A percentile compares a stretch with the other conserved stretches of the same genome.
Evolutionary conservation across 169 alveolate genomes (phyloP).

Genomic region (Eimeria brunetti): DNA sequence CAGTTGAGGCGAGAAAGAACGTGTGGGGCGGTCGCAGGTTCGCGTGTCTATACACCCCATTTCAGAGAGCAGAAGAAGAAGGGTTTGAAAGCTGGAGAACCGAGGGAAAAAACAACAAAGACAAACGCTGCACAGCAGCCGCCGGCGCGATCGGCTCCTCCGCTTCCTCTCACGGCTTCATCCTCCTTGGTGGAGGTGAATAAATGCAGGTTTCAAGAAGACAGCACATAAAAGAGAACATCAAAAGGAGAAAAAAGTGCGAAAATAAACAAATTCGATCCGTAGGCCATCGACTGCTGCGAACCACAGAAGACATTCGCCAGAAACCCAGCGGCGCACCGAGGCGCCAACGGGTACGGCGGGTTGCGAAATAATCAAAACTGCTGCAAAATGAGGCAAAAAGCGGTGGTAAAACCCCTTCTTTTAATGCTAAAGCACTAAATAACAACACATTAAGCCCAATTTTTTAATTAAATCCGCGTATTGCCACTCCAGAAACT

Average conservation of each 20-base stretch:
- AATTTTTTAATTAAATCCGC: neutral
- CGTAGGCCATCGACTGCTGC: conserved; percentile 5
- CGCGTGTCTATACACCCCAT: conserved; percentile 10
- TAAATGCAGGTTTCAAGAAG: neutral
- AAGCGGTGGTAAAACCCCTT: neutral
- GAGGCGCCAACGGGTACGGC: conserved; percentile 22
- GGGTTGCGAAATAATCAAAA: neutral
- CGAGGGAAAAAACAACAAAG: conserved; percentile 2
- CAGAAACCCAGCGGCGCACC: conserved; percentile 24
- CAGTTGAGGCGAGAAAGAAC: neutral
- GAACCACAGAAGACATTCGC: conserved; percentile 17
- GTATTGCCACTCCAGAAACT: neutral
- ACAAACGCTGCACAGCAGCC: neutral
- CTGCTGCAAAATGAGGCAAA: neutral
- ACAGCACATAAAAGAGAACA: neutral
- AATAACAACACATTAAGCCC: neutral
- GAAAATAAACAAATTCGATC: conserved; percentile 14
- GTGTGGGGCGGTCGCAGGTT: conserved; percentile 32
- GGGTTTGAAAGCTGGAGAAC: neutral
- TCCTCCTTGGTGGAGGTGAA: neutral
- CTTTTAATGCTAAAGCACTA: neutral
- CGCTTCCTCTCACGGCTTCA: neutral
- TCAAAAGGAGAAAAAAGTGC: conserved; percentile 30
- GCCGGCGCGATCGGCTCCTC: conserved; percentile 5
- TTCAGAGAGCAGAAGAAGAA: neutral